Evolutionary conservation across 2,329 filamentous ascomycete genomes (phyloP), one percentile per base, ranked within the genome.

Genomic region (Penicillium janthinellum): DNA sequence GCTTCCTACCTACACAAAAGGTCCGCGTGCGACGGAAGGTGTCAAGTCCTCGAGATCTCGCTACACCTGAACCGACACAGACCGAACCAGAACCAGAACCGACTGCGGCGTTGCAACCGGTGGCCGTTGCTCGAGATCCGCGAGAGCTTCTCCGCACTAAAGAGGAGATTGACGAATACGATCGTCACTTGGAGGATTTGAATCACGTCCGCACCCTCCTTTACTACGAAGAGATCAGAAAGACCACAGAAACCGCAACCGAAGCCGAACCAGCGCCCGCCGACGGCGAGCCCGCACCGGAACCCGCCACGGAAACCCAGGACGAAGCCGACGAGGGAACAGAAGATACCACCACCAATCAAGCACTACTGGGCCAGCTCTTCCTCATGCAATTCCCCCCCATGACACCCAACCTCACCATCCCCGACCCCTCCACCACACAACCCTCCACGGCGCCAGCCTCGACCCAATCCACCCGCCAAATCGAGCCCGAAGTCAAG

Each of bases 301-400:
- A 42, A 25, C 17, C 49, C 20, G 25, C 61, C 34, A 57, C 65
- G 48, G 64, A 64, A 54, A 54, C 49, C 14, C 34, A 64, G 37
- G 57, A 54, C 12, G 56, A 64, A 22, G 38, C 62, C n/a, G 60
- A 67, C 14, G 60, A 67, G 50, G 68, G 68, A 25, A 60, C 63
- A n/a, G 72, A 67, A 44, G 69, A 71, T 25, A 71, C 76, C 31
- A 53, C 52, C 11, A 63, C 58, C 51, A 67, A 77, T 66, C 80
- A 77, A 54, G 77, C 77, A 44, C 77, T 81, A 17, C 75, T 82
- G 38, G 82, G 86, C 56, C 81, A 83, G 58, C 79, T 86, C 55
- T 88, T 88, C 70, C 78, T 88, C 54, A 84, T 88, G 71, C 86
- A 88, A 71, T 83, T 88, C 67, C 86, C 86, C 12, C 85, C 86